phyloP scores from a whole-genome alignment of 768 basidiomycete species.

The Kwoniella dendrophila region DNA sequence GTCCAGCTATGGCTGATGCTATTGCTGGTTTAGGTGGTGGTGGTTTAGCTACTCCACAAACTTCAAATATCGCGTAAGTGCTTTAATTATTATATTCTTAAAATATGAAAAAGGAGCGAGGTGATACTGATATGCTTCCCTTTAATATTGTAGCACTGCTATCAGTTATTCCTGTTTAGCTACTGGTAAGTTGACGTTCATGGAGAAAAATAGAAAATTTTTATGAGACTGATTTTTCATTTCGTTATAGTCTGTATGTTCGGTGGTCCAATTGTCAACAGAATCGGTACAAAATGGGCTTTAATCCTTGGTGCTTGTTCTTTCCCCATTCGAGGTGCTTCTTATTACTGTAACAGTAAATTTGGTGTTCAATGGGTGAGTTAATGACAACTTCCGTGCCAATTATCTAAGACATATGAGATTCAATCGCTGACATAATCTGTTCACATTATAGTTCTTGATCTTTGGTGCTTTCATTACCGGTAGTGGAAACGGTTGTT shows the following conservation, averaged over 20 bases:
- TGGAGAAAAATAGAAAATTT: too few species aligned
- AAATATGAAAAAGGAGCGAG: too few species aligned
- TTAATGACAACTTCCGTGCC: neutral
- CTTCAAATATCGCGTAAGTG: constrained; percentile 31
- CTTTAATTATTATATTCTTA: too few species aligned
- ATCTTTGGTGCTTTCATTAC: constrained; percentile 24
- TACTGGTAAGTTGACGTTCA: constrained; percentile 19
- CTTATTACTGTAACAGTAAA: constrained; percentile 23
- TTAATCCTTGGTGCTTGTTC: constrained; percentile 29
- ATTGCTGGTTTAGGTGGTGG: constrained; percentile 25
- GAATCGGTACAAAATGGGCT: constrained; percentile 41
- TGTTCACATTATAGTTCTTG: constrained; percentile 8
- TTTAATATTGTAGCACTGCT: constrained; percentile 13
- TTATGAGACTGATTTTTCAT: neutral
- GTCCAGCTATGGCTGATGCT: constrained; percentile 23
- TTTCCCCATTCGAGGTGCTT: constrained; percentile 25
- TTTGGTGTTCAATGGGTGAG: constrained; percentile 21
- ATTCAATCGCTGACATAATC: constrained; percentile 2
- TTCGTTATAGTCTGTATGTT: constrained; percentile 19
- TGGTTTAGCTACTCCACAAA: constrained; percentile 32
- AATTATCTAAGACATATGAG: neutral
- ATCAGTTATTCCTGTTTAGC: constrained; percentile 28
- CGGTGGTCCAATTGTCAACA: constrained; percentile 45
- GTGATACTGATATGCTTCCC: neutral
- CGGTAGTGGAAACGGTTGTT: constrained; percentile 24